Evolutionary conservation across 148 eudicot species (phyloP), one percentile per base, ranked within the genome.

Genomic region (Simmondsia chinensis): DNA sequence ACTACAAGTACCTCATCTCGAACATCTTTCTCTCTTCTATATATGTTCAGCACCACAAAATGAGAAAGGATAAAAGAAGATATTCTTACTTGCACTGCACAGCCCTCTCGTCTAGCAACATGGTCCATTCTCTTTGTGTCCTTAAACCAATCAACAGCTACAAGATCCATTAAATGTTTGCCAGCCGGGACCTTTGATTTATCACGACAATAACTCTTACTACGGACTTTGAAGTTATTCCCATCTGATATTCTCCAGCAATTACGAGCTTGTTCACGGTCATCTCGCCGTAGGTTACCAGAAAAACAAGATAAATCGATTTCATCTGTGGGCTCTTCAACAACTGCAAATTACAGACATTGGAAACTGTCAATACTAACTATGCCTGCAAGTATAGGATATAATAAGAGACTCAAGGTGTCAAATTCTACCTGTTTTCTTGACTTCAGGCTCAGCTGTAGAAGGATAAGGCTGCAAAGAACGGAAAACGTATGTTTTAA

Each of bases 131-230:
- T 62, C 61, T 70, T 89, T 38, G 82, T 59, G 68, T 85, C 79
- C 55, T 89, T 89, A 49, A 89, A 79, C 95, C 95, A 89, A 69
- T 85, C 94, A 48, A 85, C 95, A 31, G 97, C 94, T 48, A 89
- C 97, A 63, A 89, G 95, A 66, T 84, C 94, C 95, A 89, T 69
- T 23, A 81, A 61, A 69, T 72, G 88, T 57, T 89, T 82, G 47
- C 97, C 97, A 25, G 88, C 93, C 60, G 82, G 63, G 57, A 85
- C 78, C 76, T 89, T 89, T 38, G 93, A 79, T 66, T 85, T 84
- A 57, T 89, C 88, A 56, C 59, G 68, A 54, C 72, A 70, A 56
- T 64, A 89, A 38, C 46, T 61, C 68, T 71, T 85, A 65, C 96
- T 74, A 20, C 96, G 96, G 68, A 88, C 89, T 77, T 75, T 83